These are phyloP conservation scores for Cantharellus anzutake DNA, from an alignment of 768 basidiomycete genomes.

Conservation along the genomic window DNA sequence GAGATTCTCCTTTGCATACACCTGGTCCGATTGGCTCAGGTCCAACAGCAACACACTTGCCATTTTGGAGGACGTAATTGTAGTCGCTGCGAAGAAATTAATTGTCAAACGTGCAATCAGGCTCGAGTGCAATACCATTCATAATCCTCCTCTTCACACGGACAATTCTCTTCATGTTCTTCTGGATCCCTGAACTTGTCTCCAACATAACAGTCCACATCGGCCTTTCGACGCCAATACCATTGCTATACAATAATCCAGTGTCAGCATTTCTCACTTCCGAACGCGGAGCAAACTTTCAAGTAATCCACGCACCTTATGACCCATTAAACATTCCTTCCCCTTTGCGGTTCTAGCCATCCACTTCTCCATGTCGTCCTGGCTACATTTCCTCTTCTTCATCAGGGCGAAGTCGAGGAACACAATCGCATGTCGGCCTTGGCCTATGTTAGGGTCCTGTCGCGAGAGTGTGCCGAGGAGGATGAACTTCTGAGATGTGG, in stretches of 20 bases:
- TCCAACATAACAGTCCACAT: conserved; percentile 78
- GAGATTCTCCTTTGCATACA: conserved; percentile 30
- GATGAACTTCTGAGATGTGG: conserved; percentile 91
- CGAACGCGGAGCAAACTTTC: not conserved
- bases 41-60: conserved; percentile 65
- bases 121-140: conserved; percentile 48
- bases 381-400: conserved; percentile 44
- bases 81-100: conserved; percentile 44
- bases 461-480: conserved; percentile 62
- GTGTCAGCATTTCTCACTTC: not conserved
- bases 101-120: conserved; percentile 1
- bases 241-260: conserved; percentile 46
- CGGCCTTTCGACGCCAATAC: conserved; percentile 67
- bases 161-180: conserved; percentile 62
- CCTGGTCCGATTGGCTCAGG: conserved; percentile 74
- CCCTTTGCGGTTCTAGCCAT: conserved; percentile 48
- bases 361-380: conserved; percentile 71
- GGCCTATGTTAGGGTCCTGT: conserved; percentile 29
- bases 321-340: conserved; percentile 81
- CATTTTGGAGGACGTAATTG: conserved; percentile 60
- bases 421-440: conserved; percentile 49
- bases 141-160: conserved; percentile 73
- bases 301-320: conserved; percentile 37
- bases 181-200: conserved; percentile 79
- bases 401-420: conserved; percentile 69